Conservation (phyloP, 495 filamentous ascomycete genomes). For the Lepraria neglecta region DNA sequence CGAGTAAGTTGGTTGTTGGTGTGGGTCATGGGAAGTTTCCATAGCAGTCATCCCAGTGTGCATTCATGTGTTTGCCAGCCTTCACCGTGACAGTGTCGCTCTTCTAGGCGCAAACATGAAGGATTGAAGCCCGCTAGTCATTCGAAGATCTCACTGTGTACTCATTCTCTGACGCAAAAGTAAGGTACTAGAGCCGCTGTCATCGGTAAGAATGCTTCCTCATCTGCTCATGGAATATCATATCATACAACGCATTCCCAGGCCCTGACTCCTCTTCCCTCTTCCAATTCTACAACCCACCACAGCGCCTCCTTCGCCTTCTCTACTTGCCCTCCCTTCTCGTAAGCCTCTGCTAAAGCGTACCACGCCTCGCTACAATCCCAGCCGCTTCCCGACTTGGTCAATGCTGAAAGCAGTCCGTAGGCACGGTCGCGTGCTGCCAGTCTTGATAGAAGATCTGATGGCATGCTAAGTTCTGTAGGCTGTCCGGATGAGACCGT, state of each 20-base stretch:
- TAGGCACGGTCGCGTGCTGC: slow-evolving; percentile 67
- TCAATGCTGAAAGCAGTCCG: slow-evolving; percentile 69
- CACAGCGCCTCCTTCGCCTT: slow-evolving; percentile 73
- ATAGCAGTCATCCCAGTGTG: too few species aligned
- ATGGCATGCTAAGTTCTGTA: neutral
- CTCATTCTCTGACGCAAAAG: too few species aligned
- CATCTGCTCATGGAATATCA: too few species aligned
- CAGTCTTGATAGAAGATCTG: slow-evolving; percentile 34
- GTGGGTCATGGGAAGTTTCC: too few species aligned
- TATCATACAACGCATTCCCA: slow-evolving; percentile 41
- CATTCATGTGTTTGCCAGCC: too few species aligned
- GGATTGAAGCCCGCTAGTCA: too few species aligned
- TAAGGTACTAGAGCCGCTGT: too few species aligned
- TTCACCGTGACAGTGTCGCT: too few species aligned
- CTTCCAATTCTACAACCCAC: slow-evolving; percentile 62
- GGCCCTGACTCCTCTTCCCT: slow-evolving; percentile 42
- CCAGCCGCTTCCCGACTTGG: slow-evolving; percentile 83
- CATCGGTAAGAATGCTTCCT: too few species aligned
- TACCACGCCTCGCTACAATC: slow-evolving; percentile 93
- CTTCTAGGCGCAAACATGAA: too few species aligned
- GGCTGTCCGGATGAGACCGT: neutral
- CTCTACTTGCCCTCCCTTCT: slow-evolving; percentile 72
- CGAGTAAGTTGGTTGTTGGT: too few species aligned
- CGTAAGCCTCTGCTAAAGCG: slow-evolving; percentile 74
- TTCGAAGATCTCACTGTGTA: too few species aligned